Base-by-base conservation (phyloP, 2,329 filamentous ascomycete species). In the Plectosphaerella plurivora region DNA sequence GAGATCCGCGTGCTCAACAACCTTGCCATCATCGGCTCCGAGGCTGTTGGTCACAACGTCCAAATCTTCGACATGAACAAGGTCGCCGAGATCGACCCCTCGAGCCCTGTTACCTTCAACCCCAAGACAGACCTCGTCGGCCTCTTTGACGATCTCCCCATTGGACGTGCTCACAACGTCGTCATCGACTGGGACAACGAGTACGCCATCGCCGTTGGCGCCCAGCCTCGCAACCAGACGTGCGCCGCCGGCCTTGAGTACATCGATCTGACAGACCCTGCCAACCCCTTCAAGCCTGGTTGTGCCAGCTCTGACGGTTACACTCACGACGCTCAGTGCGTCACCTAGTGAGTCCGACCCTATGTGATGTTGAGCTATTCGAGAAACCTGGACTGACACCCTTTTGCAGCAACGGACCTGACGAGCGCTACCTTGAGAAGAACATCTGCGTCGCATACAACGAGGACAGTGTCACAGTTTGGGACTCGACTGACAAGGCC, bases 41-140 rank as follows among this genome's bases (percentile, higher is more conserved):
- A 74, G 57, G 74, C 78, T 1, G 55, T 58, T 7, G 63, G 68
- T 51, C 82, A 86, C 61, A 78, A 78, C 49, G 72, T 86, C 24
- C 83, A 86, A 62, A 77, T 86, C 62, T 86, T 86, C 58, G 82
- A 86, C 61, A 73, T 84, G 72, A 78, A 69, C 59, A 83, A 67
- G 69, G 71, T 82, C 4, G 15, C 16, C 47, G 45, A 36, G 25
- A 16, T 54, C 24, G 35, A 54, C 42, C 42, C 47, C 15, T 20
- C 41, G 2, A 46, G 41, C 41, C 51, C 51, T 14, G 39, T 52
- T 47, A 55, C 45, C 51, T 55, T 55, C 37, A 25, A 51, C 48
- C 36, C 45, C 14, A 59, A 62, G 44, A 60, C 57, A 4, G 71
- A 73, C 14, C 60, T 74, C 2, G 65, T 68, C 0, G 67, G 66